Conservation (phyloP, 2,329 filamentous ascomycete genomes). For the Aspergillus hiratsukae region DNA sequence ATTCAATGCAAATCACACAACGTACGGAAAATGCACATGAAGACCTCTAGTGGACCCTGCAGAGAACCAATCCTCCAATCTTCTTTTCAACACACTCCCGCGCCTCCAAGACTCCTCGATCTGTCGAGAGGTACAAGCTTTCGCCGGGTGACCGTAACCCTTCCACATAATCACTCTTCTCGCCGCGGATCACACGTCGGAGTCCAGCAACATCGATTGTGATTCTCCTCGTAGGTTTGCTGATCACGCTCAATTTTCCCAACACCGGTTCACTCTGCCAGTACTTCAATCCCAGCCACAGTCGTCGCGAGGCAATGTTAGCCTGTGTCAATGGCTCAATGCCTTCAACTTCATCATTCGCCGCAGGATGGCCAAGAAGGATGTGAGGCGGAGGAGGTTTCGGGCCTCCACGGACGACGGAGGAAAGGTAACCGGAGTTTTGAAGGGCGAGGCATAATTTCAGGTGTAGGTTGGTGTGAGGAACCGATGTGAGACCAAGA, state of each 20-base stretch:
- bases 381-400: conserved; percentile 52
- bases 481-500: conserved; percentile 77
- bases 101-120: conserved; percentile 72
- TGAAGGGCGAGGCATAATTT: conserved; percentile 71
- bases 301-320: conserved; percentile 68
- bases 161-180: conserved; percentile 61
- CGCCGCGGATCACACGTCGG: conserved; percentile 63
- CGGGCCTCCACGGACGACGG: conserved; percentile 69
- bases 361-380: conserved; percentile 48
- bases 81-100: conserved; percentile 77
- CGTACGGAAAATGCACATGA: conserved; percentile 12
- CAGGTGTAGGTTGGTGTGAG: conserved; percentile 76
- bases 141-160: conserved; percentile 74
- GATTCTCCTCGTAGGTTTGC: conserved; percentile 69
- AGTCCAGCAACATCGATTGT: conserved; percentile 61
- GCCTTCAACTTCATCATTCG: conserved; percentile 33
- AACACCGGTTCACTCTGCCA: conserved; percentile 78
- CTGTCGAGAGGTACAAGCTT: conserved; percentile 73
- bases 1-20: conserved; percentile 31
- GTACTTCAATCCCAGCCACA: conserved; percentile 92
- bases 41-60: conserved; percentile 50
- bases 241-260: conserved; percentile 60
- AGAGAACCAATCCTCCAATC: conserved; percentile 75
- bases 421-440: conserved; percentile 74
- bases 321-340: conserved; percentile 56